phyloP scores from a whole-genome alignment of 805 yeast species.

The Candida boleticola region DNA sequence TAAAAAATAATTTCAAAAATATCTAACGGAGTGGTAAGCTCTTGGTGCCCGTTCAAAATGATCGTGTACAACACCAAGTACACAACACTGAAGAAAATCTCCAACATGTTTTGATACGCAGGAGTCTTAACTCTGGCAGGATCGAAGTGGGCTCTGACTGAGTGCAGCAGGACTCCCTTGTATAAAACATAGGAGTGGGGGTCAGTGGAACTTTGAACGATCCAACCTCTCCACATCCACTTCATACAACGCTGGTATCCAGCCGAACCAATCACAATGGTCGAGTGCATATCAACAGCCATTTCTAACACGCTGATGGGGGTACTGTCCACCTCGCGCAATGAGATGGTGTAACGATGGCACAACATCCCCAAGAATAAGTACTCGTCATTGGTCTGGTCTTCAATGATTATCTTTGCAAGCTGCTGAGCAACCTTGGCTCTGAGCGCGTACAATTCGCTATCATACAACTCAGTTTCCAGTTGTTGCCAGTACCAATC shows the following conservation, averaged over 20 bases:
- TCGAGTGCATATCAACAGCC: slow-evolving; percentile 83
- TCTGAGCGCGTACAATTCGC: slow-evolving; percentile 57
- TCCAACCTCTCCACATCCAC: slow-evolving; percentile 96
- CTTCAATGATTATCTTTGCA: slow-evolving; percentile 71
- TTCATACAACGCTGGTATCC: slow-evolving; percentile 85
- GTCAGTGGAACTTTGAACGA: slow-evolving; percentile 68
- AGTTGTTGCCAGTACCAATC: slow-evolving; percentile 72
- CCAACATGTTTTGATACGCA: slow-evolving; percentile 71
- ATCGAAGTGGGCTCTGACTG: slow-evolving; percentile 62
- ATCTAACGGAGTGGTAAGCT: slow-evolving; percentile 29
- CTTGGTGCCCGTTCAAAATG: slow-evolving; percentile 59
- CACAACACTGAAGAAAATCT: slow-evolving; percentile 62
- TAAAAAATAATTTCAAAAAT: slow-evolving; percentile 56
- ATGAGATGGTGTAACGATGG: slow-evolving; percentile 65
- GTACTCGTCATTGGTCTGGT: slow-evolving; percentile 53
- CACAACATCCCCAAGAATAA: slow-evolving; percentile 75
- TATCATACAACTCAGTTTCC: slow-evolving; percentile 61
- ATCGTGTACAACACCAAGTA: slow-evolving; percentile 62
- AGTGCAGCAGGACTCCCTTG: slow-evolving; percentile 54
- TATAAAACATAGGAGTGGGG: slow-evolving; percentile 69
- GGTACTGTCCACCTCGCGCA: slow-evolving; percentile 56
- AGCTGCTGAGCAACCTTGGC: slow-evolving; percentile 70
- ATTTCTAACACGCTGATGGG: slow-evolving; percentile 79
- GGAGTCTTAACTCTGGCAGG: slow-evolving; percentile 87
- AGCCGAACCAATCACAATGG: slow-evolving; percentile 70